phyloP scores from a whole-genome alignment of 2,329 filamentous ascomycete species.

The Ceratocystis variospora region DNA sequence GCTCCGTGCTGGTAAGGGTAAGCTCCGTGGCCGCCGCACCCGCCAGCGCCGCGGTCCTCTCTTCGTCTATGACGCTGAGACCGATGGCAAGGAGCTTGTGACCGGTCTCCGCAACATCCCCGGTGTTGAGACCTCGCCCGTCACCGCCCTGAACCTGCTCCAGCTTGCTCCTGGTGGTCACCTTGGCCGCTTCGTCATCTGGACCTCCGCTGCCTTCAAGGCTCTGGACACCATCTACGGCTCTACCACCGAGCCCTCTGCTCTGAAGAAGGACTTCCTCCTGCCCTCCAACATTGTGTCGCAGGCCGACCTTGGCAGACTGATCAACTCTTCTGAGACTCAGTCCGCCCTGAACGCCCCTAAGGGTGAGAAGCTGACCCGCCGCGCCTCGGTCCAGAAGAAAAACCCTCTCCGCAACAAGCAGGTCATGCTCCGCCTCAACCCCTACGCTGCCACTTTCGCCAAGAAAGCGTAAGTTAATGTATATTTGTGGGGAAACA shows the following conservation, averaged over 20 bases:
- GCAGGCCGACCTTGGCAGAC: constrained; percentile 88
- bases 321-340: constrained; percentile 99
- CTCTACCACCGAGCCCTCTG: constrained; percentile 73
- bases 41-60: constrained; percentile 95
- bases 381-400: constrained; percentile 89
- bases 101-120: constrained; percentile 97
- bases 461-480: constrained; percentile 41
- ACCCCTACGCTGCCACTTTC: constrained; percentile 92
- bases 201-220: constrained; percentile 94
- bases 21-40: constrained; percentile 92
- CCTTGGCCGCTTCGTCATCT: constrained; percentile 97
- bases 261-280: constrained; percentile 98
- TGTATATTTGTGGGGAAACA: constrained; percentile 10
- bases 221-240: constrained; percentile 96
- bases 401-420: constrained; percentile 99
- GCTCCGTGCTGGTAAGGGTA: constrained; percentile 96
- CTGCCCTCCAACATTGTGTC: constrained; percentile 83
- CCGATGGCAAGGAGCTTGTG: constrained; percentile 88
- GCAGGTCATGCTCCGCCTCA: constrained; percentile 95
- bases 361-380: constrained; percentile 79
- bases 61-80: constrained; percentile 91
- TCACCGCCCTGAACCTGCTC: constrained; percentile 92
- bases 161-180: constrained; percentile 98
- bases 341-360: constrained; percentile 88
- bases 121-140: constrained; percentile 90